These are phyloP conservation scores for Ottelia alismoides DNA, from an alignment of 106 monocot genomes.

Conservation along the genomic window DNA sequence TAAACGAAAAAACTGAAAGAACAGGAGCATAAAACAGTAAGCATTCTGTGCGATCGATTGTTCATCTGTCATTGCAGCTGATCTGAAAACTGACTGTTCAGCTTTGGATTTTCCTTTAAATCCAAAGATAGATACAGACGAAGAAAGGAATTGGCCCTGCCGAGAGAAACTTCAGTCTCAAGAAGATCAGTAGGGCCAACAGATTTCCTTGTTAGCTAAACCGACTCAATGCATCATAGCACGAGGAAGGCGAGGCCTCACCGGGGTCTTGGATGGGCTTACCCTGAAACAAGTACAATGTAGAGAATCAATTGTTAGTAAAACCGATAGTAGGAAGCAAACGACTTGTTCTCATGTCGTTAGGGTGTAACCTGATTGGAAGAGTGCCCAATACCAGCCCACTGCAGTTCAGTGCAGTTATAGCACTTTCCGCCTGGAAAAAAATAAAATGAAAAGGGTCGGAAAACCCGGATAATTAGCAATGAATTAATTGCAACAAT, in stretches of 20 bases:
- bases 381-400: slow-evolving; percentile 50
- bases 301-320: neutral
- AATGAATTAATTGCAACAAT: too few species aligned
- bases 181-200: neutral
- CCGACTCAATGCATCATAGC: slow-evolving; percentile 22
- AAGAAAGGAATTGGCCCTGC: neutral
- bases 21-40: too few species aligned
- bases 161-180: neutral
- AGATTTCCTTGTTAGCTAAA: neutral
- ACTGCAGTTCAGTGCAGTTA: slow-evolving; percentile 57
- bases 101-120: neutral
- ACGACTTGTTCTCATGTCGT: neutral
- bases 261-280: slow-evolving; percentile 88
- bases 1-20: too few species aligned
- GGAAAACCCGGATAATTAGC: too few species aligned
- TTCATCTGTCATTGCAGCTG: too few species aligned
- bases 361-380: slow-evolving; percentile 50
- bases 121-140: neutral
- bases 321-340: neutral
- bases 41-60: too few species aligned
- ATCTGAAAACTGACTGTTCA: too few species aligned
- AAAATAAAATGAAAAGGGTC: too few species aligned
- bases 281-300: slow-evolving; percentile 34
- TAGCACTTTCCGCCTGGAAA: slow-evolving; percentile 67
- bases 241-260: slow-evolving; percentile 42